These are phyloP conservation scores for Ceratocystis ficicola DNA, from an alignment of 2,329 filamentous ascomycete genomes.

Conservation along the genomic window DNA sequence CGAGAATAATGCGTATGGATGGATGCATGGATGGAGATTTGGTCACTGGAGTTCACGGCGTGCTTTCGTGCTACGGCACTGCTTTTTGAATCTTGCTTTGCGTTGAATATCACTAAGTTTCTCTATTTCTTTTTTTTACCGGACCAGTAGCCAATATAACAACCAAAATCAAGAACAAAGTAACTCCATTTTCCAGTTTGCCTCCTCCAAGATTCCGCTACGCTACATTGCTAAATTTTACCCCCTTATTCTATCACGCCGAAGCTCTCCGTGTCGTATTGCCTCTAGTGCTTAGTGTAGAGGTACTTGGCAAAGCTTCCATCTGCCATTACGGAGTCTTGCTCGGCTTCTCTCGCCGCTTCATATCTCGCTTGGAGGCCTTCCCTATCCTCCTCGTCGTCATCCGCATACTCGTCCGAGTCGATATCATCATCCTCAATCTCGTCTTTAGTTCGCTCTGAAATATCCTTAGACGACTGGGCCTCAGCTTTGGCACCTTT, in stretches of 20 bases:
- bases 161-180: not conserved
- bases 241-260: not conserved
- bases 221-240: not conserved
- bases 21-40: not conserved
- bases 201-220: not conserved
- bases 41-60: slow-evolving; percentile 1
- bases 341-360: slow-evolving; percentile 54
- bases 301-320: slow-evolving; percentile 53
- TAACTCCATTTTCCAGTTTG: not conserved
- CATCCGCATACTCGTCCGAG: slow-evolving; percentile 46
- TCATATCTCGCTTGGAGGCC: slow-evolving; percentile 66
- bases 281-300: slow-evolving; percentile 33
- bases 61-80: slow-evolving; percentile 3
- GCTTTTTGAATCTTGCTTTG: slow-evolving; percentile 3
- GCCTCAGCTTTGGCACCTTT: slow-evolving; percentile 20
- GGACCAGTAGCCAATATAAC: not conserved
- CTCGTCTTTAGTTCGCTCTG: slow-evolving; percentile 36
- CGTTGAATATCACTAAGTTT: slow-evolving; percentile 5
- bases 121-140: not conserved
- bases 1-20: not conserved
- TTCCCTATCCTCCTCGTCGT: slow-evolving; percentile 49
- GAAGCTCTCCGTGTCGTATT: not conserved
- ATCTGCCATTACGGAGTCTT: slow-evolving; percentile 39
- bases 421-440: slow-evolving; percentile 47
- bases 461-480: slow-evolving; percentile 28